Base-by-base conservation (phyloP, 2,329 filamentous ascomycete genomes). In the Fusarium subglutinans region DNA sequence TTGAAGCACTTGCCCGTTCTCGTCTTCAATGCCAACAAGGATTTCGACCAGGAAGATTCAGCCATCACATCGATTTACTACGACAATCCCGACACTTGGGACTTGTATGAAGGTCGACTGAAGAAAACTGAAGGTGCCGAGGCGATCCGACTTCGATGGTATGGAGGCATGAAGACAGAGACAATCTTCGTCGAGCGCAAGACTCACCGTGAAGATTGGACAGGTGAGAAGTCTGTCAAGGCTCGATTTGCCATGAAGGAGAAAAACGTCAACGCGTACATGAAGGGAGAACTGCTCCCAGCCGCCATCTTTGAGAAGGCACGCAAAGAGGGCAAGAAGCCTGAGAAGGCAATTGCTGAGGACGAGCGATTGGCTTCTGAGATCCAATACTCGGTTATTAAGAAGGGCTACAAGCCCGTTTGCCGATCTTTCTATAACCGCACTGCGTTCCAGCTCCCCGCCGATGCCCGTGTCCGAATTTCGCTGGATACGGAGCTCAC, bases 21-120 rank as follows among this genome's bases (percentile, higher is more conserved):
- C 22, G 96, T 99, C 17, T 99, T 98, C 88, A 99, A 98, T 81
- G 89, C 96, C 20, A 97, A 92, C 86, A 99, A 99, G 83, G 96
- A 98, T 78, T 99, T 98, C 76, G 94, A 97, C 74, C 88, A 90
- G 63, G 91, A 94, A 74, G 96, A 99, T 81, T 92, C 94, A 10
- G 96, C 96, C 72, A 99, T 99, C 79, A 97, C 96, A 1, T 99
- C 96, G 54, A 98, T 99, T 77, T 99, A 99, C 86, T 99, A 94
- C 82, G 96, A 99, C 82, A 99, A 98, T 81, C 91, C 95, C 0
- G 91, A 97, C 8, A 97, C 90, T 30, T 99, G 95, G 93, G 95
- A 98, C 72, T 86, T 99, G 58, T 99, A 99, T 82, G 90, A 94
- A 81, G 96, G 96, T 20, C 94, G 96, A 57, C 84, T 99, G 79